A percentile compares a stretch with the other conserved stretches of the same genome.
Conservation (phyloP, 352 stramenopile genomes). For the Phytophthora lateralis region DNA sequence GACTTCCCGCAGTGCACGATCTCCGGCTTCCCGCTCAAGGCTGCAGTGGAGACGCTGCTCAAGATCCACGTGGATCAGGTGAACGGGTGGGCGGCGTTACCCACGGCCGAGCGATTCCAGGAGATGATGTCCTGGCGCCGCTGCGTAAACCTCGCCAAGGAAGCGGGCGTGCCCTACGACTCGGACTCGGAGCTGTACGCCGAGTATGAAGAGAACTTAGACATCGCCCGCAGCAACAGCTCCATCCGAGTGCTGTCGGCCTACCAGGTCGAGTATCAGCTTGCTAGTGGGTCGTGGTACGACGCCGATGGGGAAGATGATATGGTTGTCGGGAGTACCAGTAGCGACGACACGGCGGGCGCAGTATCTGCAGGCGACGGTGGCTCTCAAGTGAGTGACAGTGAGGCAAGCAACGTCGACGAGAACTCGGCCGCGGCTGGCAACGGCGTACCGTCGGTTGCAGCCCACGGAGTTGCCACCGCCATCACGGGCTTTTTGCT, state of each 20-base stretch:
- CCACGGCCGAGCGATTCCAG: constrained; percentile 46
- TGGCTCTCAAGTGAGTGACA: constrained; percentile 23
- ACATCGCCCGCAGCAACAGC: constrained; percentile 32
- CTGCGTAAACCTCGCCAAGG: constrained; percentile 54
- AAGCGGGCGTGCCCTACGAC: constrained; percentile 47
- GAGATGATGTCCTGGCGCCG: constrained; percentile 53
- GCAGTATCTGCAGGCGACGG: constrained; percentile 33
- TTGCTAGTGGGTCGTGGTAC: constrained; percentile 36
- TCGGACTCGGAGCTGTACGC: constrained; percentile 49
- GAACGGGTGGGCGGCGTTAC: constrained; percentile 24
- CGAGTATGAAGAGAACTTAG: constrained; percentile 51
- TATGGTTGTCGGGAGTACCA: constrained; percentile 10
- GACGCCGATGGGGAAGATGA: constrained; percentile 28
- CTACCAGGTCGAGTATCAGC: constrained; percentile 43
- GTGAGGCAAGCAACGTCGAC: constrained; percentile 21
- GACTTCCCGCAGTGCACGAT: constrained; percentile 56
- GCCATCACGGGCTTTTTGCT: constrained; percentile 7
- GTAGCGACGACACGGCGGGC: constrained; percentile 14
- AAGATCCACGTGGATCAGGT: constrained; percentile 55
- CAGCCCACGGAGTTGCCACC: not conserved
- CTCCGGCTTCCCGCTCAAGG: constrained; percentile 56
- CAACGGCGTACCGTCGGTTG: constrained; percentile 10
- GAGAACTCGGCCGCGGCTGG: constrained; percentile 14
- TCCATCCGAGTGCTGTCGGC: constrained; percentile 35
- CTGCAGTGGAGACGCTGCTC: constrained; percentile 56